A percentile compares a stretch with the other conserved stretches of the same genome.
phyloP scores from a whole-genome alignment of 306 rosid species.

The Casuarina glauca region DNA sequence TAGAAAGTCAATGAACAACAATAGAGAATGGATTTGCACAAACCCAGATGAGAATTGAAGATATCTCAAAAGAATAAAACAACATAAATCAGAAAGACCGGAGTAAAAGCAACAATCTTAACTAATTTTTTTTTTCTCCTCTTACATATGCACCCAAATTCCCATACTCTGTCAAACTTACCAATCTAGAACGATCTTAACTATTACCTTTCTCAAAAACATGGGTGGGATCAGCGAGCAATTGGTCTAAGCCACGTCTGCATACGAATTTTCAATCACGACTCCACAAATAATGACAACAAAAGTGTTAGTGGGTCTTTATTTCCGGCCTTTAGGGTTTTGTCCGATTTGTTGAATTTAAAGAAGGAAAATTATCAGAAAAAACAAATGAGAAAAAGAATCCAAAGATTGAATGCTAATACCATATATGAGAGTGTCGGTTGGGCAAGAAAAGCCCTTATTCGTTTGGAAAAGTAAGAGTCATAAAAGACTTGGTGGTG shows the following conservation, averaged over 20 bases:
- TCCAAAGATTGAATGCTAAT: conserved; percentile 9
- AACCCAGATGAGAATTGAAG: no score
- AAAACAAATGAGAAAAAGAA: conserved; percentile 6
- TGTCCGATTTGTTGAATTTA: not conserved
- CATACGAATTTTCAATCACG: not conserved
- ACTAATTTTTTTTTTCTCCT: no score
- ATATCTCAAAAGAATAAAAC: no score
- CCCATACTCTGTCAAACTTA: no score
- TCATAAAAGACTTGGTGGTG: not conserved
- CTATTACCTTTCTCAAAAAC: no score
- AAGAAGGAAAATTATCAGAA: not conserved
- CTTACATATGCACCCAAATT: no score
- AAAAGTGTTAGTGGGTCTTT: not conserved
- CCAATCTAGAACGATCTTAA: no score
- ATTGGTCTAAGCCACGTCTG: not conserved
- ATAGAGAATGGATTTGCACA: no score
- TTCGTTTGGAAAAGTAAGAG: conserved; percentile 11
- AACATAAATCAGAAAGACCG: no score
- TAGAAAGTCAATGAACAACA: no score
- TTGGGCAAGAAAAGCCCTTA: conserved; percentile 11
- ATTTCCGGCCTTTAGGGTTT: not conserved
- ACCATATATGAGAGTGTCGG: not conserved
- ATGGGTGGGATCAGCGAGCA: no score
- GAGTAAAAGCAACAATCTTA: no score
- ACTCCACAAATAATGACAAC: not conserved